Conservation (phyloP, 106 monocot species). For the Acanthochlamys bracteata region DNA sequence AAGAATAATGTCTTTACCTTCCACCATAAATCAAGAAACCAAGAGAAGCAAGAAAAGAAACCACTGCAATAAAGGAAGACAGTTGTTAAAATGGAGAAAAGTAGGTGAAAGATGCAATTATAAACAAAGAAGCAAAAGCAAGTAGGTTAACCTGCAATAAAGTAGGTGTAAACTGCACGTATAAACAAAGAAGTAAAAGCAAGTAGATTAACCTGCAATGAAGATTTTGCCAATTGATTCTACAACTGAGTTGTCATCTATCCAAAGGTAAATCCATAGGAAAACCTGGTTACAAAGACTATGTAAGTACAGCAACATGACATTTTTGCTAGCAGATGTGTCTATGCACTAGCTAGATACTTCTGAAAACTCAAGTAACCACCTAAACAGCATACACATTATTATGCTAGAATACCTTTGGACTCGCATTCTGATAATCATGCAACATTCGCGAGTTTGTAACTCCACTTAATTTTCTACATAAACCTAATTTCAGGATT, state of each 20-base stretch:
- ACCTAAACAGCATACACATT: too few relatives aligned
- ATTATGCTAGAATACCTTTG: too few relatives aligned
- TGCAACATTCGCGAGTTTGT: too few relatives aligned
- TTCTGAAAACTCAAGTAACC: too few relatives aligned
- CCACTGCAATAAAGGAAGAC: constrained; percentile 23
- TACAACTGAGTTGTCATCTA: constrained; percentile 34
- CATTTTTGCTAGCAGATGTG: too few relatives aligned
- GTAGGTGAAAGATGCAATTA: background rate
- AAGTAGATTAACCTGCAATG: constrained; percentile 38
- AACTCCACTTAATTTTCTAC: too few relatives aligned
- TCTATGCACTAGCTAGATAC: too few relatives aligned
- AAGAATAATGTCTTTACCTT: constrained; percentile 25
- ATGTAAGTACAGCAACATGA: background rate
- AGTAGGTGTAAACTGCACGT: background rate
- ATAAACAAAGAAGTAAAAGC: background rate
- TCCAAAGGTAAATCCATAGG: constrained; percentile 57
- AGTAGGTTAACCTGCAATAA: background rate
- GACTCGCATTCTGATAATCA: too few relatives aligned
- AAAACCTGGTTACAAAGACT: constrained; percentile 23
- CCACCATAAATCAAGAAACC: constrained; percentile 72
- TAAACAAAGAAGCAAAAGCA: background rate
- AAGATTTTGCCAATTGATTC: constrained; percentile 59
- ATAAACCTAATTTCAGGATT: too few relatives aligned
- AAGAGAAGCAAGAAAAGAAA: constrained; percentile 50
- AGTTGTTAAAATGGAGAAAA: background rate